These are phyloP conservation scores for Aspergillus aculeatinus DNA, from an alignment of 2,329 filamentous ascomycete species.

Conservation along the genomic window DNA sequence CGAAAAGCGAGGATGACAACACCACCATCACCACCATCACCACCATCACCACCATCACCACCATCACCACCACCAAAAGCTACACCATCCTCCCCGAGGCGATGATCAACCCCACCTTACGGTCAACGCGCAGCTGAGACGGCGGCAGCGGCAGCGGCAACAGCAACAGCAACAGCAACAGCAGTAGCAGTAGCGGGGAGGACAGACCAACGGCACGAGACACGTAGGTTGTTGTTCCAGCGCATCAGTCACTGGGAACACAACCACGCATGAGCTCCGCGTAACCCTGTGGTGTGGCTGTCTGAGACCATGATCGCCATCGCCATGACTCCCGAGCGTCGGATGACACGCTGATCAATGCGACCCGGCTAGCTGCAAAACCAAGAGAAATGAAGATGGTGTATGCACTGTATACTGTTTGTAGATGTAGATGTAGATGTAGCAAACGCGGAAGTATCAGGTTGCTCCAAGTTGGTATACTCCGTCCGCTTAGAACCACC, in stretches of 20 bases:
- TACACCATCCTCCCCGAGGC: slow-evolving; percentile 2
- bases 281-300: slow-evolving; percentile 10
- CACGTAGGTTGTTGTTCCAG: slow-evolving; percentile 18
- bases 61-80: not conserved
- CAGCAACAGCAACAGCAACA: slow-evolving; percentile 5
- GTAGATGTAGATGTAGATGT: too few relatives aligned
- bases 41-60: slow-evolving; percentile 8
- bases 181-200: not conserved
- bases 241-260: slow-evolving; percentile 14
- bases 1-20: not conserved
- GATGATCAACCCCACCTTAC: slow-evolving; percentile 13
- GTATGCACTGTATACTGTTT: too few relatives aligned
- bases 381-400: not conserved
- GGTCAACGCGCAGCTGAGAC: slow-evolving; percentile 3
- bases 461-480: too few relatives aligned
- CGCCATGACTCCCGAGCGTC: not conserved
- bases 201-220: slow-evolving; percentile 6
- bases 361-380: slow-evolving; percentile 10
- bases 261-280: slow-evolving; percentile 14
- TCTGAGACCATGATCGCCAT: slow-evolving; percentile 13
- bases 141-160: slow-evolving; percentile 9
- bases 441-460: too few relatives aligned
- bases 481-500: not conserved
- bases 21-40: slow-evolving; percentile 12
- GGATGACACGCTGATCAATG: slow-evolving; percentile 15